These are phyloP conservation scores for Pisolithus thermaeus DNA, from an alignment of 1,284 basidiomycete species.

Conservation along the genomic window DNA sequence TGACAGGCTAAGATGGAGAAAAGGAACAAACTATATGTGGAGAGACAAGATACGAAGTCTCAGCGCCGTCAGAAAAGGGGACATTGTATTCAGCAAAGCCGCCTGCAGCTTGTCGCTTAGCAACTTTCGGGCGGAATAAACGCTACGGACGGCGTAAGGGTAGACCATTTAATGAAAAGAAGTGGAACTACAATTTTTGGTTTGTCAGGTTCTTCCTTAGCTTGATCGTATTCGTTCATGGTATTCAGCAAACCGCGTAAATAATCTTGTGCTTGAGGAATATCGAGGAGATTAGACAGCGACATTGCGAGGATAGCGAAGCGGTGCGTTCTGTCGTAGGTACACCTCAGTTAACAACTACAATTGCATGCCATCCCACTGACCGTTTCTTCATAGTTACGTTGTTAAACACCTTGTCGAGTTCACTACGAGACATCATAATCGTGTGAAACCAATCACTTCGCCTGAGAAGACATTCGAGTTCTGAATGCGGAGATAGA, in stretches of 20 bases:
- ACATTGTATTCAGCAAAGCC: slow-evolving; percentile 56
- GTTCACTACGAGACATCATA: slow-evolving; percentile 63
- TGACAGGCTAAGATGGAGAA: neutral
- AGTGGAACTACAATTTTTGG: slow-evolving; percentile 59
- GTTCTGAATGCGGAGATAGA: slow-evolving; percentile 2
- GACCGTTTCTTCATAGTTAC: slow-evolving; percentile 73
- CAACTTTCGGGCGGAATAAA: slow-evolving; percentile 52
- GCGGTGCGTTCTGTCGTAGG: slow-evolving; percentile 55
- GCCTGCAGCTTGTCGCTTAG: slow-evolving; percentile 45
- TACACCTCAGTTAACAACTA: neutral
- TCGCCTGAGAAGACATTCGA: slow-evolving; percentile 39
- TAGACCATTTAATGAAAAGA: slow-evolving; percentile 4
- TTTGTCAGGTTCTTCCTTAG: slow-evolving; percentile 75
- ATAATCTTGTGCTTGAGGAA: slow-evolving; percentile 71
- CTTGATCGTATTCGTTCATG: slow-evolving; percentile 72
- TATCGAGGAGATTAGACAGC: slow-evolving; percentile 73
- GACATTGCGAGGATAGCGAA: slow-evolving; percentile 83
- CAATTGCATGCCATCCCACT: slow-evolving; percentile 13
- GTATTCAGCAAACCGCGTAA: slow-evolving; percentile 66
- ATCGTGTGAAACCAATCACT: slow-evolving; percentile 89
- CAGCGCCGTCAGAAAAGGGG: slow-evolving; percentile 53
- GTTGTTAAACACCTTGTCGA: slow-evolving; percentile 71
- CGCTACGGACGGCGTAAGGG: slow-evolving; percentile 34
- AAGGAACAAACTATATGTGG: slow-evolving; percentile 61
- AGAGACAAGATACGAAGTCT: slow-evolving; percentile 65